Percentiles rank a stretch among this genome's conserved stretches.
phyloP scores from a whole-genome alignment of 176 grass and related monocot species.

The Dactylis glomerata region DNA sequence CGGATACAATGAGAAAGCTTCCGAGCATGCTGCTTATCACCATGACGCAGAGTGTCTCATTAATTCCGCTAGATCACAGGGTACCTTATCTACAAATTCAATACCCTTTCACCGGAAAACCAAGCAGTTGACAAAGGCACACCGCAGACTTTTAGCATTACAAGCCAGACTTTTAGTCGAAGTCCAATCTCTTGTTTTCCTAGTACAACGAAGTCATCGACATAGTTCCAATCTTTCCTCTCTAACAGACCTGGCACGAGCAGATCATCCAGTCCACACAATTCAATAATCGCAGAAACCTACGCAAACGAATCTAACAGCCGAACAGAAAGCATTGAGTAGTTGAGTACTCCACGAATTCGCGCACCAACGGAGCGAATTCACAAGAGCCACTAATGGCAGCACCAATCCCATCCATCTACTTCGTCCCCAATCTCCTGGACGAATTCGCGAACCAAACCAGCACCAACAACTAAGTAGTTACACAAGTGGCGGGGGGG shows the following conservation, averaged over 20 bases:
- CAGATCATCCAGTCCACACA: not conserved
- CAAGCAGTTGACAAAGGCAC: not conserved
- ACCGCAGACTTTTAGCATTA: not conserved
- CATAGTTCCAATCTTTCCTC: not conserved
- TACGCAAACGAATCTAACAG: not conserved
- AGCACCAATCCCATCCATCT: not conserved
- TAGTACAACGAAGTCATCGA: not conserved
- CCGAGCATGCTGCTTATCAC: not conserved
- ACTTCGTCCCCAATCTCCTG: not conserved
- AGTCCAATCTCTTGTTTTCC: not conserved
- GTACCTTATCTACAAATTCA: not conserved
- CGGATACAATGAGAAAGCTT: not conserved
- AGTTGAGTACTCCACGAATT: not conserved
- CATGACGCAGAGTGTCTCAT: not conserved
- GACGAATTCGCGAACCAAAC: not conserved
- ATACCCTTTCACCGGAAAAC: not conserved
- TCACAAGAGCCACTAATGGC: not conserved
- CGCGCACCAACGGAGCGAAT: not conserved
- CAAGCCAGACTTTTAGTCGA: not conserved
- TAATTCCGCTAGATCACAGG: not conserved
- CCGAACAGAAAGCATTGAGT: not conserved
- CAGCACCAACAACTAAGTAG: not conserved
- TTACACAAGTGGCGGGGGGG: not conserved
- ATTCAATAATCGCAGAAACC: not conserved
- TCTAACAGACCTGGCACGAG: conserved; percentile 19